Conservation (phyloP, 352 stramenopile genomes). For the Phytophthora europaea region DNA sequence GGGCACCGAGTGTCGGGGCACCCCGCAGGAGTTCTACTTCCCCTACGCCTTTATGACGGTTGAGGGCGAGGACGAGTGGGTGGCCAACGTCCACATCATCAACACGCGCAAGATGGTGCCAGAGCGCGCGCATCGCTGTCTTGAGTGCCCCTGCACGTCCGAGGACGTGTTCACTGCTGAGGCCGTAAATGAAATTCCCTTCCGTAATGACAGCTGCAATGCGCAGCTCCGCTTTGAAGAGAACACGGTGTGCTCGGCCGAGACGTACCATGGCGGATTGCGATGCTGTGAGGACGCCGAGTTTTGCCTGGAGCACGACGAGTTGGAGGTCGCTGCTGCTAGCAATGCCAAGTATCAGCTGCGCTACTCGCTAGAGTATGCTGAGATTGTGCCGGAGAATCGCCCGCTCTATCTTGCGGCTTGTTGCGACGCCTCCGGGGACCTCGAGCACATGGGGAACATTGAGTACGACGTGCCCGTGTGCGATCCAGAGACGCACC, state of each 20-base stretch:
- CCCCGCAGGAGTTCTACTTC: constrained; percentile 82
- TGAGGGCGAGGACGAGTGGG: constrained; percentile 80
- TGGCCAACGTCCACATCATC: constrained; percentile 87
- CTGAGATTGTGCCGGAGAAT: constrained; percentile 61
- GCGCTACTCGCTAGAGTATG: constrained; percentile 85
- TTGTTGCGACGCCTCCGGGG: constrained; percentile 78
- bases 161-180: constrained; percentile 63
- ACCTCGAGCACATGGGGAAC: constrained; percentile 70
- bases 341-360: constrained; percentile 64
- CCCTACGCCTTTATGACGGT: constrained; percentile 87
- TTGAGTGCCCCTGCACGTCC: constrained; percentile 84
- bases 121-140: constrained; percentile 61
- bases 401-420: constrained; percentile 72
- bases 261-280: constrained; percentile 77
- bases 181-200: constrained; percentile 64
- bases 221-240: constrained; percentile 71
- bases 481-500: constrained; percentile 71
- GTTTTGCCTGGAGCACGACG: constrained; percentile 71
- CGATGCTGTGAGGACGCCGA: constrained; percentile 81
- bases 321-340: constrained; percentile 41
- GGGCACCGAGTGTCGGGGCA: constrained; percentile 82
- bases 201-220: constrained; percentile 61
- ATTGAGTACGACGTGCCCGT: constrained; percentile 83
- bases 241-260: constrained; percentile 71
- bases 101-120: constrained; percentile 74